A percentile compares a stretch with the other conserved stretches of the same genome.
Conservation (phyloP, 1,139 yeast species). For the Saccharomyces hybrid region DNA sequence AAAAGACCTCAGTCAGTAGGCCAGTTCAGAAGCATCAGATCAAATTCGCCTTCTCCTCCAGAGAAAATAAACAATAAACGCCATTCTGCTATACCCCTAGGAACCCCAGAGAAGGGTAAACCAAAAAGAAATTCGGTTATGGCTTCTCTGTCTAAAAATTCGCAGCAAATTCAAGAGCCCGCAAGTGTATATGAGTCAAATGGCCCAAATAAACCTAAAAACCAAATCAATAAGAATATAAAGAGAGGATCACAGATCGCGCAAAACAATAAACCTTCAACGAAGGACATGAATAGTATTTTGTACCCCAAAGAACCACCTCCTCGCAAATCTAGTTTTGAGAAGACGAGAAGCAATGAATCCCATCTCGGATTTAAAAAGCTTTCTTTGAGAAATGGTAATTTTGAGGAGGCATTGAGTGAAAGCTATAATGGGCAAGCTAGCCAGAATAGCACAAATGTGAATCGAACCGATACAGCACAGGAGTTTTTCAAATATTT, state of each 20-base stretch:
- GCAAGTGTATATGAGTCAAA: not conserved
- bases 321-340: slow-evolving; percentile 49
- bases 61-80: slow-evolving; percentile 11
- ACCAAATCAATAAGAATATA: not conserved
- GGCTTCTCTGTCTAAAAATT: not conserved
- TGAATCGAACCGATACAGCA: slow-evolving; percentile 7
- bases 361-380: slow-evolving; percentile 34
- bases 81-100: slow-evolving; percentile 6
- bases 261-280: slow-evolving; percentile 1
- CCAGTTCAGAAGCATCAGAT: slow-evolving; percentile 5
- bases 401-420: slow-evolving; percentile 8
- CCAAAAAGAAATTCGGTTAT: not conserved
- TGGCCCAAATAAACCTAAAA: not conserved
- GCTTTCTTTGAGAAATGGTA: slow-evolving; percentile 32
- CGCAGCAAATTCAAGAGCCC: not conserved
- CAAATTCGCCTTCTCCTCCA: slow-evolving; percentile 13
- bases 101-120: not conserved
- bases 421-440: slow-evolving; percentile 6
- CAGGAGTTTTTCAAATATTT: slow-evolving; percentile 1
- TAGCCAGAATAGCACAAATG: slow-evolving; percentile 4
- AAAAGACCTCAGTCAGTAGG: slow-evolving; percentile 21
- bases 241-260: not conserved
- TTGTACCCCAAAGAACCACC: slow-evolving; percentile 35
- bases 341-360: slow-evolving; percentile 35
- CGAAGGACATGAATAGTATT: slow-evolving; percentile 7